Base-by-base conservation (phyloP, 1,284 basidiomycete species). In the Inonotus obliquus region DNA sequence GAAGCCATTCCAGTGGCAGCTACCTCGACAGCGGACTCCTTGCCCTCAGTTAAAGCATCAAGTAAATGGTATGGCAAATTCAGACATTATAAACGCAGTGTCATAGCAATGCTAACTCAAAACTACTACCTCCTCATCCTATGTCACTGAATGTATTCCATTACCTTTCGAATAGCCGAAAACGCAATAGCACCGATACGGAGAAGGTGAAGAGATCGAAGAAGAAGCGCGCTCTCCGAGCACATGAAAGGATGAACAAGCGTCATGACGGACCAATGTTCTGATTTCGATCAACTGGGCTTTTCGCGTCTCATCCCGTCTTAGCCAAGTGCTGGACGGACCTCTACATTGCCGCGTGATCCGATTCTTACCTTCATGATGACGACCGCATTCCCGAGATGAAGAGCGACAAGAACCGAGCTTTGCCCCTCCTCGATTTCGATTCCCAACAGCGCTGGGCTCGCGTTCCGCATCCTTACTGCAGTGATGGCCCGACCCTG, bases 161-260 rank as follows among this genome's bases (percentile, higher is more conserved):
- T 39, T 39, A 39, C 11, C 19, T 11, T 17, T n/a, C n/a, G 2
- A 19, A 17, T 37, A 49, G 57, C 47, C 57, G 48, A 49, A 59
- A 41, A 19, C 57, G 48, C 23, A 52, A 37, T 21, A 19, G 37
- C 21, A 29, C 13, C n/a, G 56, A n/a, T 19, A 17, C 29, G 45
- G 38, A 51, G 48, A 59, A 23, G 48, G 37, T 17, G 48, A 32
- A 39, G 23, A 23, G 23, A 14, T 51, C 9, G 19, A 38, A 17
- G 48, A 32, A 39, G 37, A 39, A 32, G 19, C 44, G 56, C 5
- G 56, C 56, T n/a, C 44, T 59, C 25, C 19, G 25, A 9, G 45
- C 57, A 17, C 57, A 59, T 11, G 32, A 59, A 35, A 45, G 35
- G 19, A 13, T 59, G 44, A 38, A 19, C 47, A 49, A 59, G 35